These are phyloP conservation scores for Paracorniculantispora psalliotae DNA, from an alignment of 2,329 filamentous ascomycete species.

Conservation along the genomic window DNA sequence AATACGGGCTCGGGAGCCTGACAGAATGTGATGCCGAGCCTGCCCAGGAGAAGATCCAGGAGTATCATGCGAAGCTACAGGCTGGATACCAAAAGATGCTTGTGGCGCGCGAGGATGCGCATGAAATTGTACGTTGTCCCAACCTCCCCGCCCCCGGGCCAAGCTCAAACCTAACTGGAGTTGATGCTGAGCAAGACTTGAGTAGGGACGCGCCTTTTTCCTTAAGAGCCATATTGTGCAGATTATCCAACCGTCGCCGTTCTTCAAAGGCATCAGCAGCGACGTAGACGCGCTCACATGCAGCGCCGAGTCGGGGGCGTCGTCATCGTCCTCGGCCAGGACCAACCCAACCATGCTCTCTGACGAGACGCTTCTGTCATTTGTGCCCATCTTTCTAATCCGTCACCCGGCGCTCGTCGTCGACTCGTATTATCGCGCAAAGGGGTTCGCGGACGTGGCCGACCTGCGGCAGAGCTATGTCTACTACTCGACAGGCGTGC, in stretches of 20 bases:
- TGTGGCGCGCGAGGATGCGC: neutral
- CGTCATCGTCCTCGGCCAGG: neutral
- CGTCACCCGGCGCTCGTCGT: neutral
- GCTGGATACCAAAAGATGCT: neutral
- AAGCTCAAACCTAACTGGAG: neutral
- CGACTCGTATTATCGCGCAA: neutral
- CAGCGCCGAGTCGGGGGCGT: neutral
- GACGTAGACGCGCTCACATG: neutral
- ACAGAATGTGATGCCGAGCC: neutral
- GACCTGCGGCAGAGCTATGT: neutral
- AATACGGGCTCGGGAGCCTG: neutral
- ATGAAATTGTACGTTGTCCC: neutral
- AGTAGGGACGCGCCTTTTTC: neutral
- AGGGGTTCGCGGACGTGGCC: neutral
- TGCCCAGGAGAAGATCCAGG: neutral
- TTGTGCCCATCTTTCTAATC: neutral
- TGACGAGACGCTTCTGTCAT: neutral
- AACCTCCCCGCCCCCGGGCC: too few species aligned
- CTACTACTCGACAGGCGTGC: neutral
- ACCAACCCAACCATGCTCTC: conserved; percentile 1
- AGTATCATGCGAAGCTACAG: neutral
- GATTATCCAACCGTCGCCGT: neutral
- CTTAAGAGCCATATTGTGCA: neutral
- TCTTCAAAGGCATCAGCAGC: neutral
- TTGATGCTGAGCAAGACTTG: neutral